Percentiles rank a stretch among this genome's conserved stretches.
Conservation (phyloP, 495 filamentous ascomycete species). For the Clohesyomyces aquaticus region DNA sequence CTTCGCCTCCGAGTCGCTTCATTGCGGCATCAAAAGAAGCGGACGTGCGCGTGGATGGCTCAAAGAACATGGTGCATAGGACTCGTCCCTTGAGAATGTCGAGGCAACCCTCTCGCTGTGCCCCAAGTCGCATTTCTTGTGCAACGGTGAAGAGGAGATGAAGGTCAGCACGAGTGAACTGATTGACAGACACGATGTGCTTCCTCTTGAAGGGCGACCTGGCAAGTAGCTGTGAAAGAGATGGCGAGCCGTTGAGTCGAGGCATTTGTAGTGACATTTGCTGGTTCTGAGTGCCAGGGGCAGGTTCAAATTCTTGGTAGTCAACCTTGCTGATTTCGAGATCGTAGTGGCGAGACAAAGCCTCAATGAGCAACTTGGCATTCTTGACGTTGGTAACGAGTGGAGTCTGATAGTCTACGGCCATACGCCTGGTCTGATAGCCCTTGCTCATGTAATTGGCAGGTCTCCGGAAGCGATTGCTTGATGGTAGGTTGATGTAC, state of each 20-base stretch:
- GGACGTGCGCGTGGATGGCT: conserved; percentile 94
- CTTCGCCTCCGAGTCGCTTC: conserved; percentile 90
- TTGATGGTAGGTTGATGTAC: conserved; percentile 98
- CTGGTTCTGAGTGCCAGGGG: conserved; percentile 21
- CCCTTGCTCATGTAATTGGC: conserved; percentile 98
- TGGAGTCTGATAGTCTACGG: conserved; percentile 97
- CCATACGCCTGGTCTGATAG: conserved; percentile 94
- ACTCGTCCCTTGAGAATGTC: conserved; percentile 83
- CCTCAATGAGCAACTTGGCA: conserved; percentile 94
- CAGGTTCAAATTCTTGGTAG: conserved; percentile 67
- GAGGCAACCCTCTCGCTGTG: conserved; percentile 85
- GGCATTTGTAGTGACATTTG: conserved; percentile 64
- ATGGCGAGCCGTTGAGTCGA: conserved; percentile 57
- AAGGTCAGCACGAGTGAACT: conserved; percentile 83
- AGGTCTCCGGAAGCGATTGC: conserved; percentile 90
- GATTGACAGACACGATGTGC: conserved; percentile 85
- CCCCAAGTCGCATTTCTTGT: conserved; percentile 92
- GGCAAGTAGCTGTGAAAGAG: conserved; percentile 71
- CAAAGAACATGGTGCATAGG: conserved; percentile 92
- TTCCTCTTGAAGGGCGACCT: conserved; percentile 82
- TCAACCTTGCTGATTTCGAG: conserved; percentile 80
- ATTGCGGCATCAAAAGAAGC: conserved; percentile 97
- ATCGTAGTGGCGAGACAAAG: conserved; percentile 83
- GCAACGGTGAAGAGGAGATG: conserved; percentile 95
- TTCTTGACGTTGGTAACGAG: conserved; percentile 99